phyloP scores from a whole-genome alignment of 1,139 yeast species.

The Magnusiomyces fungicola region DNA sequence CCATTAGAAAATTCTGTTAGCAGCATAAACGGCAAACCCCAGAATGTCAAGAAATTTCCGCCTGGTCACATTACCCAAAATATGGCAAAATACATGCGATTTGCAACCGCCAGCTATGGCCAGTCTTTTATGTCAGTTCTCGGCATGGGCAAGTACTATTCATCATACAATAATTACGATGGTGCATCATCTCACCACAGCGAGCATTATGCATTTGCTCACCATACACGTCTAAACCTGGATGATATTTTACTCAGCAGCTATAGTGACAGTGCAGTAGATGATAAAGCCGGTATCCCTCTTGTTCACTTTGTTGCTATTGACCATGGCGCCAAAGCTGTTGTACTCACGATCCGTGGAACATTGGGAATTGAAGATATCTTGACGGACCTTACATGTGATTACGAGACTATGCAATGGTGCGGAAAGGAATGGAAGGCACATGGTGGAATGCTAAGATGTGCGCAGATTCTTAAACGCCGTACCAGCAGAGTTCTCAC shows the following conservation, averaged over 20 bases:
- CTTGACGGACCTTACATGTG: constrained; percentile 32
- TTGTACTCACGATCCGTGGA: constrained; percentile 32
- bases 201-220: constrained; percentile 33
- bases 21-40: no score
- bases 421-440: constrained; percentile 27
- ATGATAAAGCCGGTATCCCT: constrained; percentile 28
- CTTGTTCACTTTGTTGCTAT: constrained; percentile 31
- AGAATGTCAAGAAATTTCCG: constrained; percentile 22
- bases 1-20: no score
- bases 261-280: constrained; percentile 26
- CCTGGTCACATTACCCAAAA: constrained; percentile 26
- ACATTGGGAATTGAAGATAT: constrained; percentile 33
- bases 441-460: constrained; percentile 32
- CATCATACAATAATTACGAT: constrained; percentile 21
- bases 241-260: constrained; percentile 31
- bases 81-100: constrained; percentile 30
- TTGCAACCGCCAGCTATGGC: constrained; percentile 34
- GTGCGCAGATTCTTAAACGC: constrained; percentile 27
- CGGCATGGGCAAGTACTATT: constrained; percentile 26
- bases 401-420: constrained; percentile 29
- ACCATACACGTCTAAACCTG: constrained; percentile 28
- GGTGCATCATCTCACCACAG: constrained; percentile 21
- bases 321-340: constrained; percentile 30
- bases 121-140: constrained; percentile 32
- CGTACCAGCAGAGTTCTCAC: constrained; percentile 24